Evolutionary conservation across 495 filamentous ascomycete species (phyloP), one percentile per base, ranked within the genome.

Genomic region (Geoglossum glabrum): DNA sequence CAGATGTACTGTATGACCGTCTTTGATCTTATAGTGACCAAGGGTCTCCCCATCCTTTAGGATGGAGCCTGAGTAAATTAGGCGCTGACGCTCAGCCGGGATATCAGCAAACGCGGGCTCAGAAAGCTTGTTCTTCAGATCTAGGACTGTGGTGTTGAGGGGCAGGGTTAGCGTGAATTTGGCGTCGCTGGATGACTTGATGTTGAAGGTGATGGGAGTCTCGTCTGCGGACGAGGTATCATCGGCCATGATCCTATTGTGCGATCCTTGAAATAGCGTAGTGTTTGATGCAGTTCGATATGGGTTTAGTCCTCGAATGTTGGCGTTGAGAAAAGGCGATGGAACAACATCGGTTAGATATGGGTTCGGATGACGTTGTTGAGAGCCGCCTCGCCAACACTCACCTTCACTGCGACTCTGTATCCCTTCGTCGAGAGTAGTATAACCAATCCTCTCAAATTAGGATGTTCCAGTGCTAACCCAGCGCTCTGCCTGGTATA

Each of bases 21-120:
- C 79, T 71, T 96, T 94, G 69, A 99, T 87, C 72, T 95, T 99
- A 72, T 93, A 94, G 26, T 80, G 77, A 56, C 74, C 80, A 46
- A 99, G 69, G 0, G 84, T 84, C 60, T 97, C 89, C 43, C 80
- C 79, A 66, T 99, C 87, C 72, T 96, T 99, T 70, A 99, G 77
- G 23, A 99, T 90, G 59, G 90, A 82, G 28, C 93, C 93, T 7
- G 90, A 96, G 71, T 97, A 97, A 69, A 99, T 99, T 62, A 99
- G 74, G 47, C 93, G 87, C 69, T 95, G 90, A 52, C 86, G 79
- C 62, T 90, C 92, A 28, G 81, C 75, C 0, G 90, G 82, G 52
- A 94, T 79, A 64, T 90, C 80, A 63, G 90, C 86, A 69, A 84
- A 89, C 56, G 94, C 85, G 49, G 76, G 66, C 33, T 78, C 79